Conservation (phyloP, 148 eudicot species). For the Polygonum maritimum region DNA sequence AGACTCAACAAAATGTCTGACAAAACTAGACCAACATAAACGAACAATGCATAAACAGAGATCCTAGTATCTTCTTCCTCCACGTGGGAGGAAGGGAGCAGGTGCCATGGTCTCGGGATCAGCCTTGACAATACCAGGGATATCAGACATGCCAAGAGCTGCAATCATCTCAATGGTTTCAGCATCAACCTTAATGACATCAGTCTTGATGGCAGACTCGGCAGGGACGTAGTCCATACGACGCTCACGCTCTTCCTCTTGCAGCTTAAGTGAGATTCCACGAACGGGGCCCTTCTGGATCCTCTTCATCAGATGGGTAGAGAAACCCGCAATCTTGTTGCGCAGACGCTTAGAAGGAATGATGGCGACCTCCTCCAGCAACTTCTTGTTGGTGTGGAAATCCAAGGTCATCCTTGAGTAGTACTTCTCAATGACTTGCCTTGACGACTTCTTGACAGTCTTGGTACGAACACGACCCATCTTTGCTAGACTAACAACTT, state of each 20-base stretch:
- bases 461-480: conserved; percentile 46
- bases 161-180: conserved; percentile 43
- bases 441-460: conserved; percentile 34
- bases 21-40: background rate
- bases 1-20: background rate
- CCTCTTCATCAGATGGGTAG: conserved; percentile 43
- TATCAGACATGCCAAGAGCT: conserved; percentile 31
- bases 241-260: conserved; percentile 43
- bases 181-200: conserved; percentile 21
- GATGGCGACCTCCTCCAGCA: conserved; percentile 38
- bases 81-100: conserved; percentile 11
- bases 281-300: conserved; percentile 45
- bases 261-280: conserved; percentile 35
- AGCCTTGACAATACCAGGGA: conserved; percentile 26
- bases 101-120: conserved; percentile 16
- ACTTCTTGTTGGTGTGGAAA: conserved; percentile 51
- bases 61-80: conserved; percentile 25
- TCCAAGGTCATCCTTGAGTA: conserved; percentile 36
- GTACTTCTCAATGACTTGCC: conserved; percentile 34
- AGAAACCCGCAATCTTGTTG: conserved; percentile 46
- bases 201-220: conserved; percentile 31
- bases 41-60: background rate
- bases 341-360: conserved; percentile 41
- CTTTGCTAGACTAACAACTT: background rate
- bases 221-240: conserved; percentile 43